Percentiles rank a stretch among this genome's conserved stretches.
Conservation (phyloP, 192 early-diverging fungal species). For the Mortierella antarctica region DNA sequence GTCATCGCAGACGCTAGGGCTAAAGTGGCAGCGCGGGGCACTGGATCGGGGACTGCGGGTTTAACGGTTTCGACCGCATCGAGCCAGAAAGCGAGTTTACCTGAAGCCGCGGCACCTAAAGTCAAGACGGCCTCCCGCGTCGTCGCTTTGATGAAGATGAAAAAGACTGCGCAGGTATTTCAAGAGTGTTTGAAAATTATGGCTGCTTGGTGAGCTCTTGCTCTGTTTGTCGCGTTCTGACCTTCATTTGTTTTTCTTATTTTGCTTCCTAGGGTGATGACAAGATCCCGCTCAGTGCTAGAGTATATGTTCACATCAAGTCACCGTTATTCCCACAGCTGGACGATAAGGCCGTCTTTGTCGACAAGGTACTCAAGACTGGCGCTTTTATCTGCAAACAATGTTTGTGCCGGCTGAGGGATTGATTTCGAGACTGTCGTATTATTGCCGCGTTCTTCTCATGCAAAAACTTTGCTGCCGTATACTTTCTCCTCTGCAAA, state of each 20-base stretch:
- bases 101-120: background rate
- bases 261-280: conserved; percentile 22
- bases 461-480: background rate
- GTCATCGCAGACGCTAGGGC: conserved; percentile 39
- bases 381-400: background rate
- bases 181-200: background rate
- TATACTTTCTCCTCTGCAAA: background rate
- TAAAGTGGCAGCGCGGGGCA: conserved; percentile 23
- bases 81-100: background rate
- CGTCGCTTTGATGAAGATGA: conserved; percentile 35
- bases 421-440: background rate
- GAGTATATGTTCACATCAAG: conserved; percentile 27
- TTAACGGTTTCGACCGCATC: background rate
- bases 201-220: no score
- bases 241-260: background rate
- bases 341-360: conserved; percentile 29
- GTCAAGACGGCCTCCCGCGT: conserved; percentile 38
- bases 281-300: conserved; percentile 36
- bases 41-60: background rate
- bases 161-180: conserved; percentile 28
- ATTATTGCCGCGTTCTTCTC: background rate
- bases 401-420: background rate
- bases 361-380: conserved; percentile 27
- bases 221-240: background rate
- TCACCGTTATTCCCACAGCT: conserved; percentile 29